Evolutionary conservation across 2,329 filamentous ascomycete species (phyloP).

Genomic region (Elsinoe australis): DNA sequence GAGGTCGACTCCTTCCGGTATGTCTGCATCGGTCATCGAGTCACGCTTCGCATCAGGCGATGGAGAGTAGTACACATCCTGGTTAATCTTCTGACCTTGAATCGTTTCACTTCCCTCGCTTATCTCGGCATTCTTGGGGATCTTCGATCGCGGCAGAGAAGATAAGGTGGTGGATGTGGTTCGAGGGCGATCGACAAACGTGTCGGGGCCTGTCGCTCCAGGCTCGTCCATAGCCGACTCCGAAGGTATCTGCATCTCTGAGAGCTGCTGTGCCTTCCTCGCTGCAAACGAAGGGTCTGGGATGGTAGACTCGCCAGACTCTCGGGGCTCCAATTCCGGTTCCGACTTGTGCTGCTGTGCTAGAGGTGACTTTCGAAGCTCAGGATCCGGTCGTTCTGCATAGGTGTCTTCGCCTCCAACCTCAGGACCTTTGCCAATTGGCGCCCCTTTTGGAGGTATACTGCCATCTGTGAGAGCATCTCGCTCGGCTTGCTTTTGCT

Average conservation of each 20-base stretch:
- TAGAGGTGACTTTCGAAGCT: constrained; percentile 32
- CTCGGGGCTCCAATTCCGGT: constrained; percentile 31
- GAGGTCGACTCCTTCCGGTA: constrained; percentile 52
- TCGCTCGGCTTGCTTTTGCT: constrained; percentile 39
- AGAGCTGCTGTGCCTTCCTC: constrained; percentile 40
- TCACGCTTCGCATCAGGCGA: constrained; percentile 25
- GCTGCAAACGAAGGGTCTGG: constrained; percentile 35
- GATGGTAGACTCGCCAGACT: constrained; percentile 37
- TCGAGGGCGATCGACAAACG: constrained; percentile 48
- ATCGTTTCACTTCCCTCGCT: constrained; percentile 39
- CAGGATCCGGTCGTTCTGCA: constrained; percentile 27
- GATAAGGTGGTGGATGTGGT: constrained; percentile 43
- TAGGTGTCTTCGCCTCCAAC: constrained; percentile 30
- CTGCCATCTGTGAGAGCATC: constrained; percentile 44
- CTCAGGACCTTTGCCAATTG: constrained; percentile 23
- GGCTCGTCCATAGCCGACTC: constrained; percentile 40
- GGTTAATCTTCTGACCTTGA: constrained; percentile 42
- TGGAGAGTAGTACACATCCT: constrained; percentile 47
- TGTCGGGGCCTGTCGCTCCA: constrained; percentile 41
- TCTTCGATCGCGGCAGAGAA: constrained; percentile 47
- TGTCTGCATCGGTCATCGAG: constrained; percentile 32
- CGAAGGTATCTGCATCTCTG: constrained; percentile 45
- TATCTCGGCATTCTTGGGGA: constrained; percentile 45
- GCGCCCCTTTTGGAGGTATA: constrained; percentile 36
- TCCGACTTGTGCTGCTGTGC: constrained; percentile 24